These are phyloP conservation scores for Mortierella sp. DNA, from an alignment of 371 early-diverging fungal species.

Conservation along the genomic window DNA sequence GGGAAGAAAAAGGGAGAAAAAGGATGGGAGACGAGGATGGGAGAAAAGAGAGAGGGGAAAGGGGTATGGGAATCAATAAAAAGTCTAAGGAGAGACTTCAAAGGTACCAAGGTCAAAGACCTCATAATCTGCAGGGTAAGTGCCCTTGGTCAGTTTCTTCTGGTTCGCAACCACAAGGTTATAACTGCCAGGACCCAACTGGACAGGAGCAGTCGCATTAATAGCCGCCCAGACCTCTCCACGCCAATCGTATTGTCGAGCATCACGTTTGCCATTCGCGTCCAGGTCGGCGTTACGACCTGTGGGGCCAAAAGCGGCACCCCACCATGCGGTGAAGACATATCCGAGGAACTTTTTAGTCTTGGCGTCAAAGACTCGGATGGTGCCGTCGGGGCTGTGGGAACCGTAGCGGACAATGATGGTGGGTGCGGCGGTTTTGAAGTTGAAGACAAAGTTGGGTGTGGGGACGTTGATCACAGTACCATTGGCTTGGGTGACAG, in stretches of 20 bases:
- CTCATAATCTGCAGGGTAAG: slow-evolving; percentile 27
- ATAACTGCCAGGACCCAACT: slow-evolving; percentile 16
- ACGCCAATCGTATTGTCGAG: slow-evolving; percentile 15
- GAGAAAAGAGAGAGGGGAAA: neutral
- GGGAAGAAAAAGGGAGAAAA: no score
- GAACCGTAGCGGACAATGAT: slow-evolving; percentile 33
- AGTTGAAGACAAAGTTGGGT: slow-evolving; percentile 14
- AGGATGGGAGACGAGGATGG: no score
- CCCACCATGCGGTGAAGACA: neutral
- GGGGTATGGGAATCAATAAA: neutral
- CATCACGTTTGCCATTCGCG: neutral
- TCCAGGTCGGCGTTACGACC: slow-evolving; percentile 26
- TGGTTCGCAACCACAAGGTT: slow-evolving; percentile 22
- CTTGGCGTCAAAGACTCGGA: slow-evolving; percentile 25
- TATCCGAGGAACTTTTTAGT: slow-evolving; percentile 30
- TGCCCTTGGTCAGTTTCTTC: slow-evolving; percentile 21
- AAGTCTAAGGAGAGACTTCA: neutral
- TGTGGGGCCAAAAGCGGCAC: slow-evolving; percentile 11
- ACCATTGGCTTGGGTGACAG: neutral
- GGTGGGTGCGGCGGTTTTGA: neutral
- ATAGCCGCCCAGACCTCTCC: slow-evolving; percentile 15
- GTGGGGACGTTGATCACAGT: neutral
- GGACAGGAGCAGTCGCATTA: neutral
- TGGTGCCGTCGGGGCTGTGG: slow-evolving; percentile 30
- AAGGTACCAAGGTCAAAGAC: slow-evolving; percentile 15